Evolutionary conservation across 768 basidiomycete genomes (phyloP), one percentile per base, ranked within the genome.

Genomic region (Mrakia blollopis): DNA sequence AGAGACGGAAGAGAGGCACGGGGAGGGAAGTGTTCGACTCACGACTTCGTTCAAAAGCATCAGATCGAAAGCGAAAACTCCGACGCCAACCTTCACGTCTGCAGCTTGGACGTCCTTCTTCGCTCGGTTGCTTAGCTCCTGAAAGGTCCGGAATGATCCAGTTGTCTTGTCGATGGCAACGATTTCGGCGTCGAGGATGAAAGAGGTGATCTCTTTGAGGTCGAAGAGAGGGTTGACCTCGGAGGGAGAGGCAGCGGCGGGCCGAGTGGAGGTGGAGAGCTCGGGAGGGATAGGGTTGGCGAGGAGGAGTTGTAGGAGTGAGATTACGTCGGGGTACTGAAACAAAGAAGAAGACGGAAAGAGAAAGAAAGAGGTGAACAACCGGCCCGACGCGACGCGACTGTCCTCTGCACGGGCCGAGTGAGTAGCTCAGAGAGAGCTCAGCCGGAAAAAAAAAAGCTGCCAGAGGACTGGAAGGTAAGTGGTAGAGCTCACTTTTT

Each of bases 61-160:
- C 77, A 96, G 80, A 84, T 97, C 94, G 83, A 96, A 97, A 0
- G 88, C 90, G 82, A 88, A 95, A 3, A 96, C 87, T n/a, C 91
- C 90, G 0, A 96, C 92, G 35, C 89, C 83, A 60, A 95, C 87
- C 78, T 88, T 90, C 80, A 97, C 87, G 80, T 94, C 89, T 77
- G 87, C 86, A 9, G 92, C 83, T 75, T 88, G 84, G 44, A 94
- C 94, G 81, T 92, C 90, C 82, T 94, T 94, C 68, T 91, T 89
- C 11, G 92, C 90, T 75, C 94, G 87, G 79, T 90, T 91, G 0
- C 92, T 91, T 37, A 97, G 86, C 68, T 93, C 91, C 81, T 96
- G 94, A 82, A 96, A 96, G 2, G 92, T 89, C 81, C 87, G 88
- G 63, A 93, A 85, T 47, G 85, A 86, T 21, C 76, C 90, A 47